Evolutionary conservation across 2,329 filamentous ascomycete species (phyloP), one percentile per base, ranked within the genome.

Genomic region (Colletotrichum musae): DNA sequence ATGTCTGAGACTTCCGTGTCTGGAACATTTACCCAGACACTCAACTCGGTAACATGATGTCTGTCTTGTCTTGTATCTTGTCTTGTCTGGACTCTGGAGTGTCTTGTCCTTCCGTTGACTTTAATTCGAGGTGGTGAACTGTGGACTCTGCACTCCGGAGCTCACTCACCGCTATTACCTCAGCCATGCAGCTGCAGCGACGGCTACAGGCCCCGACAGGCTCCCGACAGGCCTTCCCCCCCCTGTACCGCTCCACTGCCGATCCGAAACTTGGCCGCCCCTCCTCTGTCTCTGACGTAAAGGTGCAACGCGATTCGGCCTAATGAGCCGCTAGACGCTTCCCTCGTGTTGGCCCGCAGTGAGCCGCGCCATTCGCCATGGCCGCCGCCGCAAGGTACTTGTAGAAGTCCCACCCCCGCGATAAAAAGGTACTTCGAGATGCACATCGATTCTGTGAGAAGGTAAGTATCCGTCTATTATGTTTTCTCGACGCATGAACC

Each of bases 91-190:
- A n/a, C 41, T n/a, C 41, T 43, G 41, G 41, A 7, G 5, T 15
- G 41, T 43, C 41, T 43, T n/a, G 16, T 2, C 41, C 6, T n/a
- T n/a, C 41, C 41, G 16, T n/a, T 43, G 13, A 15, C 41, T 43
- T 16, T n/a, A n/a, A n/a, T n/a, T 43, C 41, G 41, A 15, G 41
- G 41, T 15, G 13, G 21, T 24, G 13, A 43, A 43, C 15, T 36
- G 10, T 36, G 32, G 10, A 10, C 32, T 36, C 32, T 10, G 10
- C 10, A 43, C 5, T 5, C 36, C 45, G 18, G 7, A 50, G 50
- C 50, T 24, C n/a, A 48, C 64, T 67, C 64, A 67, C 64, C 58
- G 51, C 64, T 47, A 50, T 50, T 66, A 66, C 63, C 63, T 66
- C 48, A 66, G 57, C 56, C 32, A 36, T 54, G 43, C 39, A 54